phyloP scores from a whole-genome alignment of 2,329 filamentous ascomycete species.

The Pseudopyricularia cyperi region DNA sequence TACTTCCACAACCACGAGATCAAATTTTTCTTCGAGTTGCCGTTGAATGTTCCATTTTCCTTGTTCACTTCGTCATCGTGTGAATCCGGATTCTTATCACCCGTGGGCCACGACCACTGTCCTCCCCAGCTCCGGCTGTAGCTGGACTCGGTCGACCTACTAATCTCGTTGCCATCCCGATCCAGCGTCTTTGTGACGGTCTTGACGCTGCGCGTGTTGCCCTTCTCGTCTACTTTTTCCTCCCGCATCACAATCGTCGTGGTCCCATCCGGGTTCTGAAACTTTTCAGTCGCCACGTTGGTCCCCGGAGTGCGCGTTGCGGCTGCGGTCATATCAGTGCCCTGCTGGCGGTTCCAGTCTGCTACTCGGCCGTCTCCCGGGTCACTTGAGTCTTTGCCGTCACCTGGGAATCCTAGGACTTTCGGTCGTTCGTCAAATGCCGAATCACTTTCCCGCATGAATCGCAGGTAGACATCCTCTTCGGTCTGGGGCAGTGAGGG shows the following conservation, averaged over 20 bases:
- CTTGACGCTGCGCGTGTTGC: conserved; percentile 25
- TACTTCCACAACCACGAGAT: background rate
- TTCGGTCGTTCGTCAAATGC: background rate
- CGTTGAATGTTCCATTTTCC: background rate
- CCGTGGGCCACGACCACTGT: background rate
- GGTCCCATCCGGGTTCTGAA: background rate
- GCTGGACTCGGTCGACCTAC: conserved; percentile 17
- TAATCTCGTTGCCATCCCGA: conserved; percentile 25
- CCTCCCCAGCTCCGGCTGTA: background rate
- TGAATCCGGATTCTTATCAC: background rate
- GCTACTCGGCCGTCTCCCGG: background rate
- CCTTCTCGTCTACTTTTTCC: conserved; percentile 28
- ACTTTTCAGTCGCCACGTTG: background rate
- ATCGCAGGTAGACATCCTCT: conserved; percentile 23
- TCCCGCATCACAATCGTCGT: conserved; percentile 23
- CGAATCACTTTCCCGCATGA: background rate
- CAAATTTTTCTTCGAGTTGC: background rate
- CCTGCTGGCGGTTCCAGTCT: background rate
- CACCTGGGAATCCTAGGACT: background rate
- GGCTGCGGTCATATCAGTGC: background rate
- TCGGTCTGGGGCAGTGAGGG: conserved; percentile 17
- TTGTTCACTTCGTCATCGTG: background rate
- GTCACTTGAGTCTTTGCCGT: background rate
- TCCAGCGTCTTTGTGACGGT: conserved; percentile 26
- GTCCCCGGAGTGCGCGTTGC: background rate